Evolutionary conservation across 2,329 filamentous ascomycete genomes (phyloP).

Genomic region (Stemphylium beticola): DNA sequence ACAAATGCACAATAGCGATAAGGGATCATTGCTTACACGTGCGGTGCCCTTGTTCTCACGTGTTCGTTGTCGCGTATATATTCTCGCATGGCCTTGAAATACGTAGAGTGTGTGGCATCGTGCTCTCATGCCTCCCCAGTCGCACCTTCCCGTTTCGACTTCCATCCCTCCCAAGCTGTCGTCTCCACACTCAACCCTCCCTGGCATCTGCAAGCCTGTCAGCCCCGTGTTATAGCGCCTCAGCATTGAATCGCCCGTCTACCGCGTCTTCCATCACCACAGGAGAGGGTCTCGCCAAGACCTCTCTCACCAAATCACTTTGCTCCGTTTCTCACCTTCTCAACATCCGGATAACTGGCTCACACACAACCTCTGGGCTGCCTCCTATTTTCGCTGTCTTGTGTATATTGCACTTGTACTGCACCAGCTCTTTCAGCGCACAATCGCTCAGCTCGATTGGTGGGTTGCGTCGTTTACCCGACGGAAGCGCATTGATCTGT

Average conservation of each 20-base stretch:
- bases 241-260: slow-evolving; percentile 13
- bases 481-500: slow-evolving; percentile 59
- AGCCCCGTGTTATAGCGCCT: background rate
- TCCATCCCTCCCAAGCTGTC: slow-evolving; percentile 63
- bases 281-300: slow-evolving; percentile 1
- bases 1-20: background rate
- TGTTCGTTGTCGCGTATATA: background rate
- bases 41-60: background rate
- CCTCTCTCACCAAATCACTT: background rate
- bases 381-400: slow-evolving; percentile 43
- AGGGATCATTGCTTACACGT: background rate
- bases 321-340: slow-evolving; percentile 56
- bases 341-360: slow-evolving; percentile 65
- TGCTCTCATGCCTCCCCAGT: background rate
- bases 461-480: slow-evolving; percentile 60
- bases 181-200: slow-evolving; percentile 66
- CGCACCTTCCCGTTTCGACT: slow-evolving; percentile 31
- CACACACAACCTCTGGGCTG: slow-evolving; percentile 57
- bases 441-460: slow-evolving; percentile 62
- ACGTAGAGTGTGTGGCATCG: background rate
- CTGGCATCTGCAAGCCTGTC: slow-evolving; percentile 51
- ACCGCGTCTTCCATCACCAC: background rate
- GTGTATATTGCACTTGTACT: slow-evolving; percentile 66
- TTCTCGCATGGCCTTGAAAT: background rate
- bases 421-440: slow-evolving; percentile 64